phyloP scores from a whole-genome alignment of 257 asterid genomes.

The Capsicum baccatum region DNA sequence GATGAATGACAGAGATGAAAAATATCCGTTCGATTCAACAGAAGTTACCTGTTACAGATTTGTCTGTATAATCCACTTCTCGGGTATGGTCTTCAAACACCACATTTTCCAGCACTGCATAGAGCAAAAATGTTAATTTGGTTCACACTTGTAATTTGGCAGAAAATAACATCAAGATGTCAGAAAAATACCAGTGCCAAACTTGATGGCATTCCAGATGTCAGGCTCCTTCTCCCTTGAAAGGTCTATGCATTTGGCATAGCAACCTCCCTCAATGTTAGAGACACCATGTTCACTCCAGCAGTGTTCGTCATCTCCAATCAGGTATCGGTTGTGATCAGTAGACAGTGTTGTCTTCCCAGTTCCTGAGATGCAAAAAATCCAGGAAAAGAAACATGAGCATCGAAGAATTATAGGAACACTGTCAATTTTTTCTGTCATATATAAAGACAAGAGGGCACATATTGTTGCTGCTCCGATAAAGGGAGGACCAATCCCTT shows the following conservation, averaged over 20 bases:
- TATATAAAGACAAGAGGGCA: neutral
- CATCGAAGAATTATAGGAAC: neutral
- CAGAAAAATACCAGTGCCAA: conserved; percentile 67
- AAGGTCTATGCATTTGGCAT: conserved; percentile 91
- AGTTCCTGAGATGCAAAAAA: conserved; percentile 57
- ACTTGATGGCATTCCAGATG: conserved; percentile 95
- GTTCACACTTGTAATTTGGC: neutral
- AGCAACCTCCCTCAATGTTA: conserved; percentile 96
- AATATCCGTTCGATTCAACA: neutral
- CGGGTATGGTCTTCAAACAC: conserved; percentile 93
- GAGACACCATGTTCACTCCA: conserved; percentile 95
- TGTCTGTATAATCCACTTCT: conserved; percentile 84
- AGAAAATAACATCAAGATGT: neutral
- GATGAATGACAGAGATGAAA: neutral
- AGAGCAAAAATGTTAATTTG: neutral
- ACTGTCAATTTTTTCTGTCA: conserved; percentile 4
- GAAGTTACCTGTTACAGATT: conserved; percentile 84
- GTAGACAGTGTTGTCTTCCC: conserved; percentile 95
- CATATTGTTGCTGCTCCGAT: conserved; percentile 34
- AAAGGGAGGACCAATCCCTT: conserved; percentile 30
- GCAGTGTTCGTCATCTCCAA: conserved; percentile 98
- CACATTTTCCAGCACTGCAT: conserved; percentile 77
- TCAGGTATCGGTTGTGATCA: conserved; percentile 78
- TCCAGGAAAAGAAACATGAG: conserved; percentile 20
- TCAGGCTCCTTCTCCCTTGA: conserved; percentile 93